Evolutionary conservation across 2,329 filamentous ascomycete genomes (phyloP).

Genomic region (Xylaria multiplex): DNA sequence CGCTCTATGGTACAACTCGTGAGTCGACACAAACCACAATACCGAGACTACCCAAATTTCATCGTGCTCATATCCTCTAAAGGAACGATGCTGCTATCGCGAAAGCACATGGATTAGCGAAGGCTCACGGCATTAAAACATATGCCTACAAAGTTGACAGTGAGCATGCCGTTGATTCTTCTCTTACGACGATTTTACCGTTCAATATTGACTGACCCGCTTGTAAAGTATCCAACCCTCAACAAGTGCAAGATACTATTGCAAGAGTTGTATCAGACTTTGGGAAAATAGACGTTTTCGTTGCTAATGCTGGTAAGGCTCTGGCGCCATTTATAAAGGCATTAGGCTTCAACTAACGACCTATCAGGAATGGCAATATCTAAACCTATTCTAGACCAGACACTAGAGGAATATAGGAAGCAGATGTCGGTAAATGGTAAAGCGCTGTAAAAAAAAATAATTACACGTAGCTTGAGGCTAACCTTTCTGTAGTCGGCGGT

Average conservation of each 20-base stretch:
- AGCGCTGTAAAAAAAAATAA: neutral
- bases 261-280: slow-evolving; percentile 32
- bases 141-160: slow-evolving; percentile 35
- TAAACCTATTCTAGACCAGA: slow-evolving; percentile 36
- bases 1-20: slow-evolving; percentile 38
- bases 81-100: slow-evolving; percentile 33
- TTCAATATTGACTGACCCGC: slow-evolving; percentile 8
- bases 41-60: neutral
- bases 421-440: slow-evolving; percentile 38
- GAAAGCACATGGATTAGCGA: slow-evolving; percentile 29
- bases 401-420: slow-evolving; percentile 37
- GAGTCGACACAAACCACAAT: slow-evolving; percentile 5
- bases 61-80: slow-evolving; percentile 10
- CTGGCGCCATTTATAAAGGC: neutral
- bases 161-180: slow-evolving; percentile 14
- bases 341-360: slow-evolving; percentile 2
- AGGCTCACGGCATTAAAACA: slow-evolving; percentile 28
- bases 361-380: slow-evolving; percentile 34
- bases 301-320: slow-evolving; percentile 39
- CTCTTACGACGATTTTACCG: neutral
- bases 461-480: slow-evolving; percentile 1
- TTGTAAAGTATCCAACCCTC: slow-evolving; percentile 27
- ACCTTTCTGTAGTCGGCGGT: slow-evolving; percentile 32
- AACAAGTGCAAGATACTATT: slow-evolving; percentile 32
- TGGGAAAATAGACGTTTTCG: slow-evolving; percentile 38